These are phyloP conservation scores for Camellia lanceoleosa DNA, from an alignment of 148 eudicot genomes.

Conservation along the genomic window DNA sequence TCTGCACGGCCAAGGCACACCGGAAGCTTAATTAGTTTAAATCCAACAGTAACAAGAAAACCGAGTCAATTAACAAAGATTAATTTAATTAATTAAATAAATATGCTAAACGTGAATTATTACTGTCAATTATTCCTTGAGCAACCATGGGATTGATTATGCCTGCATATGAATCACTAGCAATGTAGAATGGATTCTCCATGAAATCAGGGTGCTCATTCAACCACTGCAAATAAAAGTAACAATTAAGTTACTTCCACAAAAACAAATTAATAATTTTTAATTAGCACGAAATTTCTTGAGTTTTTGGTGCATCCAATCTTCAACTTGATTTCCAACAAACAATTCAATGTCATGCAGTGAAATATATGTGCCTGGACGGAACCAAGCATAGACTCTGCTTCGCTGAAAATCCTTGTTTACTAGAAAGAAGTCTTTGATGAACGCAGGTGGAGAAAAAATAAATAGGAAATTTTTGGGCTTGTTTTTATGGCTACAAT, in stretches of 20 bases:
- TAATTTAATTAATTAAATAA: no score
- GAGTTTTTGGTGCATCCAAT: no score
- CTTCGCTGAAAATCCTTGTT: no score
- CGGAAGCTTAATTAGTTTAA: not conserved
- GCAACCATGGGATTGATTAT: constrained; percentile 12
- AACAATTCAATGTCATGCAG: not conserved
- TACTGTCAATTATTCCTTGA: constrained; percentile 16
- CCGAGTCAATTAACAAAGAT: not conserved
- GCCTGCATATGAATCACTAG: constrained; percentile 23
- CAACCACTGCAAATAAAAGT: constrained; percentile 9
- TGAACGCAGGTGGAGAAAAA: no score
- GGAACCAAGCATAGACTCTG: no score
- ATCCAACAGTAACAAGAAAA: not conserved
- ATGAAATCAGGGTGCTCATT: constrained; percentile 13
- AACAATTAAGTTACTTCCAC: not conserved
- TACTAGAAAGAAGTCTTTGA: no score
- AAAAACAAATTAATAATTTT: no score
- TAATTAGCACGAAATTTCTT: no score
- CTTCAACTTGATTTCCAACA: no score
- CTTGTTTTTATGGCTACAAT: no score
- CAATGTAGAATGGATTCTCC: constrained; percentile 7
- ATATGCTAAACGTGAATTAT: not conserved
- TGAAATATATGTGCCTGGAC: no score
- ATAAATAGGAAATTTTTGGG: no score
- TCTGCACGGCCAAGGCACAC: constrained; percentile 14